These are phyloP conservation scores for Candida nemodendra DNA, from an alignment of 805 yeast genomes.

Conservation along the genomic window DNA sequence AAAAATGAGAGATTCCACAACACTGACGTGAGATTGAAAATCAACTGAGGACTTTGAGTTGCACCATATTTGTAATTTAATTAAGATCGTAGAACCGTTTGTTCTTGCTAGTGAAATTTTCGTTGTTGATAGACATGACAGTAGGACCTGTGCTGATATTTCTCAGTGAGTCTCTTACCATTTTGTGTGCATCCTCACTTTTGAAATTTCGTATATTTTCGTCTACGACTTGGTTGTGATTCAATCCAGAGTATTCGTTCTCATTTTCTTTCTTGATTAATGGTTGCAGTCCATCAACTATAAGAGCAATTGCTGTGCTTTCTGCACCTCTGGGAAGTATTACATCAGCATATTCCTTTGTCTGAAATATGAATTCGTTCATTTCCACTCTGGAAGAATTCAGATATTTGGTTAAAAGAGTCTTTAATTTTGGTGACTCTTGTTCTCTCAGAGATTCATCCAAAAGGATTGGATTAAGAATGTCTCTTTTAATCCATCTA, in stretches of 20 bases:
- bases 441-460: constrained; percentile 7
- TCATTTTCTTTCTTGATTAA: constrained; percentile 21
- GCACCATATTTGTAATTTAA: constrained; percentile 10
- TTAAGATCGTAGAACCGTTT: constrained; percentile 29
- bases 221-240: constrained; percentile 1
- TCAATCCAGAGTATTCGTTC: constrained; percentile 3
- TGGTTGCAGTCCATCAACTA: constrained; percentile 63
- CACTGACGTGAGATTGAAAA: background rate
- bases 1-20: too few species aligned
- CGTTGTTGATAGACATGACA: constrained; percentile 26
- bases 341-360: constrained; percentile 72
- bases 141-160: constrained; percentile 22
- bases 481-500: constrained; percentile 60
- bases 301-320: constrained; percentile 50
- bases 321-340: constrained; percentile 73
- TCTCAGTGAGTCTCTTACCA: constrained; percentile 13
- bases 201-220: background rate
- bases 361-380: constrained; percentile 62
- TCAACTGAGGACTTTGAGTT: too few species aligned
- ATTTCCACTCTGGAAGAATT: constrained; percentile 62
- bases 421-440: constrained; percentile 27
- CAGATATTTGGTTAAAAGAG: constrained; percentile 48
- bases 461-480: constrained; percentile 10
- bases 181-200: constrained; percentile 9
- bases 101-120: constrained; percentile 27